A percentile compares a stretch with the other conserved stretches of the same genome.
These are phyloP conservation scores for Teunomyces lycoperdinae DNA, from an alignment of 805 yeast genomes.

Conservation along the genomic window DNA sequence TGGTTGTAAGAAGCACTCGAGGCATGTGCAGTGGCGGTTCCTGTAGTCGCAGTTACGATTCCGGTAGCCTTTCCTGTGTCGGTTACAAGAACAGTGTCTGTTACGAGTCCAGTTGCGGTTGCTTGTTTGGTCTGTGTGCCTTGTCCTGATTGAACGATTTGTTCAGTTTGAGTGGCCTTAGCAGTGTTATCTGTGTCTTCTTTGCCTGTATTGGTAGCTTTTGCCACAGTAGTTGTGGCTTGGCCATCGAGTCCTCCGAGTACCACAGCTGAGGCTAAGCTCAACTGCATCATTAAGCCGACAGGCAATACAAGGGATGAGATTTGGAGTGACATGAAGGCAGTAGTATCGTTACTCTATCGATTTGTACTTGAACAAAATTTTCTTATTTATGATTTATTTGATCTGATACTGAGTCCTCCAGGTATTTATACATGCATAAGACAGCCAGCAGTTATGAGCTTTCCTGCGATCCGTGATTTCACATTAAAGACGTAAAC, in stretches of 20 bases:
- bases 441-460: neutral
- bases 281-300: conserved; percentile 9
- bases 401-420: neutral
- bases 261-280: conserved; percentile 8
- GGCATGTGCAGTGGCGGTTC: conserved; percentile 6
- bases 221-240: conserved; percentile 1
- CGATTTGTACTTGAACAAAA: too few species aligned
- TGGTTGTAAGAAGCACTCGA: conserved; percentile 29
- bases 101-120: conserved; percentile 5
- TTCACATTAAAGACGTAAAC: neutral
- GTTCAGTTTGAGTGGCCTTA: neutral
- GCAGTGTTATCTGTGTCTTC: conserved; percentile 4
- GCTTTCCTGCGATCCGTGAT: neutral
- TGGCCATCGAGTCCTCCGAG: conserved; percentile 16
- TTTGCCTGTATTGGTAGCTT: conserved; percentile 6
- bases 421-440: neutral
- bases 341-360: too few species aligned
- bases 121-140: neutral
- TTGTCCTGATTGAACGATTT: neutral
- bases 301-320: conserved; percentile 3
- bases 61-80: conserved; percentile 9
- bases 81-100: conserved; percentile 6
- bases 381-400: neutral
- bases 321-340: conserved; percentile 13
- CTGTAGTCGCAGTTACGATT: conserved; percentile 8